Conservation (phyloP, 176 grass and related monocot genomes). For the Oryza glaberrima region DNA sequence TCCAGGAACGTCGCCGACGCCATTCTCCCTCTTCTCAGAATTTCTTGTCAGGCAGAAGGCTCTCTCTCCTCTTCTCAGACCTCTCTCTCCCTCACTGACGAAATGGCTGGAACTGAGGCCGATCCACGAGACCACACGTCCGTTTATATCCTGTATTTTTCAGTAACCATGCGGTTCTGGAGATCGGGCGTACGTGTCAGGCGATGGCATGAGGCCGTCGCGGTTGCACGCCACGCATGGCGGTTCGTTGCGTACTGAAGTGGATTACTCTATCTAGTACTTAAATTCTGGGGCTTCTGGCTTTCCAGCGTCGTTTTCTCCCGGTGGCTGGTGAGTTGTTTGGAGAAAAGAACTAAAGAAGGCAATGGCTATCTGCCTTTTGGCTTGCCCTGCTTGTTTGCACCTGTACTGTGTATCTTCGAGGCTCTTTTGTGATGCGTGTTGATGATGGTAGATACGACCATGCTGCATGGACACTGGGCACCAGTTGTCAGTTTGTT, state of each 20-base stretch:
- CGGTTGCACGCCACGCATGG: constrained; percentile 16
- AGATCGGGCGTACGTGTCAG: constrained; percentile 22
- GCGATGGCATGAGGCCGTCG: neutral
- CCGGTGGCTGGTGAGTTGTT: neutral
- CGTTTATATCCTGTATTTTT: neutral
- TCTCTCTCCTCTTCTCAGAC: neutral
- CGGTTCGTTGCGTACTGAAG: neutral
- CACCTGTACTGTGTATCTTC: too few species aligned
- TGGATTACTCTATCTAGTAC: neutral
- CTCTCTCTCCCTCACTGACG: neutral
- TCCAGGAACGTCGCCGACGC: constrained; percentile 85
- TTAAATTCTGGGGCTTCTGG: neutral
- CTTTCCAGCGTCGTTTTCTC: neutral
- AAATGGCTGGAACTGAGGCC: neutral
- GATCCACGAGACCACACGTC: neutral
- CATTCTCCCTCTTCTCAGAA: neutral
- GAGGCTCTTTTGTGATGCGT: neutral
- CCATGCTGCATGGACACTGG: too few species aligned
- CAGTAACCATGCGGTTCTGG: neutral
- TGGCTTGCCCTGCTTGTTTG: neutral
- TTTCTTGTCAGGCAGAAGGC: neutral
- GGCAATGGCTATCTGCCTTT: neutral
- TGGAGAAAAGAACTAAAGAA: neutral
- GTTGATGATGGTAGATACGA: neutral
- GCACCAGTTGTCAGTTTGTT: neutral